Percentiles rank a stretch among this genome's conserved stretches.
These are phyloP conservation scores for Diutina siamensis DNA, from an alignment of 1,139 yeast genomes.

Conservation along the genomic window DNA sequence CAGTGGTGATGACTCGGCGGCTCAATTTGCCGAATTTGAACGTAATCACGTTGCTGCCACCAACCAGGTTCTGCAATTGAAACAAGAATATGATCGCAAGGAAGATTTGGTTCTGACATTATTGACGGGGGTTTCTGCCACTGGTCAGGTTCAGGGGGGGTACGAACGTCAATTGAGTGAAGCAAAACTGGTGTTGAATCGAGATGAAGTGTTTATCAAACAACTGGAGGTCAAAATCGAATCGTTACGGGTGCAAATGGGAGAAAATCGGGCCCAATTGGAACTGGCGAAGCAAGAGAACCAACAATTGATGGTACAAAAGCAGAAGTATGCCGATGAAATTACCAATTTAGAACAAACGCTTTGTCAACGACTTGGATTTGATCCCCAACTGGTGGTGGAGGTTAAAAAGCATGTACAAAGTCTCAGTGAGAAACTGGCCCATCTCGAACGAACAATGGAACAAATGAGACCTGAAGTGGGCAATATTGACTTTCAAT, in stretches of 20 bases:
- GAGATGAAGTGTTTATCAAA: conserved; percentile 44
- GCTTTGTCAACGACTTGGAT: conserved; percentile 44
- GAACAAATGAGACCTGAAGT: conserved; percentile 53
- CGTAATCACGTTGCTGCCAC: conserved; percentile 33
- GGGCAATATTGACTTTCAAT: conserved; percentile 68
- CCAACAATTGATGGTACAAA: conserved; percentile 26
- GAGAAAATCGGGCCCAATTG: conserved; percentile 41
- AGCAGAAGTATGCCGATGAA: conserved; percentile 20
- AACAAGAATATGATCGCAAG: conserved; percentile 43
- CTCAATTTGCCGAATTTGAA: conserved; percentile 19
- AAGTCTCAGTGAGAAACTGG: conserved; percentile 18
- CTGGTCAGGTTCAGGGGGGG: conserved; percentile 71
- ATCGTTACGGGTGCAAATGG: conserved; percentile 44
- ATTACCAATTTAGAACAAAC: conserved; percentile 24
- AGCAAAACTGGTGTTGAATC: conserved; percentile 46
- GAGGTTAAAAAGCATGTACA: conserved; percentile 36
- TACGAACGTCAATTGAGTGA: conserved; percentile 64
- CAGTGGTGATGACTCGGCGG: neutral
- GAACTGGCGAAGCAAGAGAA: conserved; percentile 27
- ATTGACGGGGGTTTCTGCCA: conserved; percentile 83
- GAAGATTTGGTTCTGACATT: conserved; percentile 77
- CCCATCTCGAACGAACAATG: conserved; percentile 35
- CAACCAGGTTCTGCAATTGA: conserved; percentile 29
- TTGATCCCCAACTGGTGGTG: conserved; percentile 37
- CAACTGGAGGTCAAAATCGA: conserved; percentile 49